These are phyloP conservation scores for Solanum hybrid DNA, from an alignment of 305 asterid species.

Conservation along the genomic window DNA sequence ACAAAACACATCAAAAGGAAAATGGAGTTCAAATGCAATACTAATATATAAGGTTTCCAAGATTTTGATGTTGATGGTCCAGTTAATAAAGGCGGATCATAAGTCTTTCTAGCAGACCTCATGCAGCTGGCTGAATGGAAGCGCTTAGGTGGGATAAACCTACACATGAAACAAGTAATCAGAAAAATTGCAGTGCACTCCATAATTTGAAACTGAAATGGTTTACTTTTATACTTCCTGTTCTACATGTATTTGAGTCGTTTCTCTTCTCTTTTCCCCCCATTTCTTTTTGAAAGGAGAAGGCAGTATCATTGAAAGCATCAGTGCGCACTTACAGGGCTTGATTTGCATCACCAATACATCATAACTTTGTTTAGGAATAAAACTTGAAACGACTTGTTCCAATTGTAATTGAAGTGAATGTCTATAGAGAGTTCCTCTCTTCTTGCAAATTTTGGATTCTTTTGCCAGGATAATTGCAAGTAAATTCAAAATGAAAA, in stretches of 20 bases:
- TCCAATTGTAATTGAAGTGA: neutral
- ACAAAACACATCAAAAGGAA: slow-evolving; percentile 11
- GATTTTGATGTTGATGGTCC: slow-evolving; percentile 21
- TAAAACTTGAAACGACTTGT: neutral
- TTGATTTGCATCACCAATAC: neutral
- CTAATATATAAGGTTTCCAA: slow-evolving; percentile 43
- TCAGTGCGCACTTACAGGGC: neutral
- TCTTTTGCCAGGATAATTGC: slow-evolving; percentile 2
- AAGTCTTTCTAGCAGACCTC: slow-evolving; percentile 24
- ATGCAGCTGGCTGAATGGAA: slow-evolving; percentile 34
- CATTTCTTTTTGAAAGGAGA: neutral
- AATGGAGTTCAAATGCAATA: slow-evolving; percentile 27
- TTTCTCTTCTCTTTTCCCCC: neutral
- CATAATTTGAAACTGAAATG: neutral
- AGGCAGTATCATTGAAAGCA: neutral
- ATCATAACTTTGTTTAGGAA: neutral
- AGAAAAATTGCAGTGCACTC: neutral
- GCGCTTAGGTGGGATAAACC: slow-evolving; percentile 27
- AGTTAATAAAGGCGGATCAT: slow-evolving; percentile 20
- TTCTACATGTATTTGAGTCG: neutral
- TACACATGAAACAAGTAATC: slow-evolving; percentile 13
- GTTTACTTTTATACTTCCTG: neutral
- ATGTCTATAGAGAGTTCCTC: neutral
- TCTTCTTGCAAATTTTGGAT: neutral
- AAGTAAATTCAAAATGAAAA: neutral